Evolutionary conservation across 2,329 filamentous ascomycete genomes (phyloP).

Genomic region (Ceratocystis albifundus): DNA sequence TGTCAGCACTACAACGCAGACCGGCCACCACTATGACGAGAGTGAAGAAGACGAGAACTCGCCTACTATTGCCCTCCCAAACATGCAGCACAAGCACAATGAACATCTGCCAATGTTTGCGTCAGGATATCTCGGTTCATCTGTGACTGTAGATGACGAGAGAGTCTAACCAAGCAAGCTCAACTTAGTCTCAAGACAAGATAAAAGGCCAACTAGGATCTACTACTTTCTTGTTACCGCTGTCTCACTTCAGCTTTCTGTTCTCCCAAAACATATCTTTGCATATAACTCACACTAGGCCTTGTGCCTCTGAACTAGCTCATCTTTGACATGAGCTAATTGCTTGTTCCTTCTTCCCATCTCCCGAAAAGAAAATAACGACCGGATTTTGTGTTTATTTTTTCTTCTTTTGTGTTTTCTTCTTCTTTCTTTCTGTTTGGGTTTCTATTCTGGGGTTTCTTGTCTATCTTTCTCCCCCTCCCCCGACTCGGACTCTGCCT

Average conservation of each 20-base stretch:
- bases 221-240: background rate
- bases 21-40: conserved; percentile 21
- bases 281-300: conserved; percentile 15
- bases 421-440: background rate
- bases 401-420: background rate
- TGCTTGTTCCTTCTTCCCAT: background rate
- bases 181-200: background rate
- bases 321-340: conserved; percentile 5
- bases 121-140: conserved; percentile 41
- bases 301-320: background rate
- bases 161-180: background rate
- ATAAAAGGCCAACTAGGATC: background rate
- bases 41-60: conserved; percentile 12
- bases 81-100: conserved; percentile 1
- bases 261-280: conserved; percentile 19
- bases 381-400: background rate
- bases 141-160: conserved; percentile 41
- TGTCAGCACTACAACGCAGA: conserved; percentile 36
- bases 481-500: background rate
- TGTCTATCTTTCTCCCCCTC: background rate
- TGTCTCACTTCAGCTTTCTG: background rate
- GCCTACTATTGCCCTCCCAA: background rate
- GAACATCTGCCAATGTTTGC: conserved; percentile 30
- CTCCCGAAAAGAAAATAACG: conserved; percentile 6
- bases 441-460: too few relatives aligned